Evolutionary conservation across 176 grass and related monocot genomes (phyloP).

Genomic region (Chloris gayana): DNA sequence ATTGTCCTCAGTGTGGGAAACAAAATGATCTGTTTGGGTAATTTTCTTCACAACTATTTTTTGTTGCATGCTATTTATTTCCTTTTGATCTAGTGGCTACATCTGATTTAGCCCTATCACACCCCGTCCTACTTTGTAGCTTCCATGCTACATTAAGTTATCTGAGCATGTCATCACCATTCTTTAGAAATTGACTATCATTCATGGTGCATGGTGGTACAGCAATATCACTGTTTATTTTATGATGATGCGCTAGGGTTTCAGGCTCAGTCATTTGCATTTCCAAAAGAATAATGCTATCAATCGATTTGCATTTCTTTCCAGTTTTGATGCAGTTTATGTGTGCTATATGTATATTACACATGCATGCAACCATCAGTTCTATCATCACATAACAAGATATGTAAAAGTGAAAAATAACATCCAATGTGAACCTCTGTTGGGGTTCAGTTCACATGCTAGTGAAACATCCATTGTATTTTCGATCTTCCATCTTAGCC

Average conservation of each 20-base stretch:
- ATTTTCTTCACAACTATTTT: conserved; percentile 30
- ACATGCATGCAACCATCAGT: too few species aligned
- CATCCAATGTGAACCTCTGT: not conserved
- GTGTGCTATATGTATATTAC: not conserved
- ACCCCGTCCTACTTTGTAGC: conserved; percentile 1
- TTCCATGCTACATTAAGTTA: conserved; percentile 23
- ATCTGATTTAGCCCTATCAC: conserved; percentile 8
- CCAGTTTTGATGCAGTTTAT: not conserved
- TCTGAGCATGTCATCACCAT: not conserved
- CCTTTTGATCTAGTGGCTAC: conserved; percentile 5
- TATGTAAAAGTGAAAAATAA: not conserved
- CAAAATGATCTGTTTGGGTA: conserved; percentile 67
- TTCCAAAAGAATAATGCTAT: not conserved
- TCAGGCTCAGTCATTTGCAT: not conserved
- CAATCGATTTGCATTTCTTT: not conserved
- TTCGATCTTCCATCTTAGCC: not conserved
- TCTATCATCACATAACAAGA: too few species aligned
- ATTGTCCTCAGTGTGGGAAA: conserved; percentile 52
- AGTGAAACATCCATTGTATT: not conserved
- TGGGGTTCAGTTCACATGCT: too few species aligned
- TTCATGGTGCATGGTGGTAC: too few species aligned
- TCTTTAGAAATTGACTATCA: too few species aligned
- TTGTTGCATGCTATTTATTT: conserved; percentile 2
- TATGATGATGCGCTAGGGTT: not conserved
- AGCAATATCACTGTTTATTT: not conserved